Evolutionary conservation across 1,139 yeast genomes (phyloP).

Genomic region (Pichiaceae sp.): DNA sequence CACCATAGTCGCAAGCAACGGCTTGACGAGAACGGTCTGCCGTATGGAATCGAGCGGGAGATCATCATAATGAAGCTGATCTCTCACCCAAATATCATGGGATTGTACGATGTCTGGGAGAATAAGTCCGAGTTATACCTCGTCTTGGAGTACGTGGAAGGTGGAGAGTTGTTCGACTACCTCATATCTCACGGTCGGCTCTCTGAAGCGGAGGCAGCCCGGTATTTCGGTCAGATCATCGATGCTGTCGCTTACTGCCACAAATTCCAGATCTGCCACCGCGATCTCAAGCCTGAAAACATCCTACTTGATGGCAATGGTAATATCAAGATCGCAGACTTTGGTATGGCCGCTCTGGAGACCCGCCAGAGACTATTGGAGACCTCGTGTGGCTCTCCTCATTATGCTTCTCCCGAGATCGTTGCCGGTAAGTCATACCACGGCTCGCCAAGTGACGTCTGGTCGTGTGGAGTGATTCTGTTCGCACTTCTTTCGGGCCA

Average conservation of each 20-base stretch:
- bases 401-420: conserved; percentile 82
- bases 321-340: conserved; percentile 73
- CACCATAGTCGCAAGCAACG: conserved; percentile 22
- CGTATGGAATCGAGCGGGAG: conserved; percentile 78
- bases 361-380: conserved; percentile 62
- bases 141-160: conserved; percentile 75
- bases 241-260: conserved; percentile 80
- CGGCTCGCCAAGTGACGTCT: conserved; percentile 77
- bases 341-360: conserved; percentile 84
- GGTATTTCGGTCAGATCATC: conserved; percentile 66
- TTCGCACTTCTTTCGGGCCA: conserved; percentile 75
- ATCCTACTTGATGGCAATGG: conserved; percentile 56
- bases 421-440: conserved; percentile 71
- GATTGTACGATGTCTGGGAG: conserved; percentile 79
- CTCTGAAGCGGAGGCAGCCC: conserved; percentile 64
- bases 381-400: conserved; percentile 82
- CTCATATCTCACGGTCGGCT: conserved; percentile 76
- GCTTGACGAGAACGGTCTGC: conserved; percentile 44
- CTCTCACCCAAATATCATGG: conserved; percentile 68
- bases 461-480: conserved; percentile 81
- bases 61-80: conserved; percentile 75
- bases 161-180: conserved; percentile 73
- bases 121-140: conserved; percentile 66
- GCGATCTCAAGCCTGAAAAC: conserved; percentile 79
- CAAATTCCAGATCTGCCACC: conserved; percentile 70